Conservation (phyloP, 1,284 basidiomycete genomes). For the Uromyces viciae-fabae region DNA sequence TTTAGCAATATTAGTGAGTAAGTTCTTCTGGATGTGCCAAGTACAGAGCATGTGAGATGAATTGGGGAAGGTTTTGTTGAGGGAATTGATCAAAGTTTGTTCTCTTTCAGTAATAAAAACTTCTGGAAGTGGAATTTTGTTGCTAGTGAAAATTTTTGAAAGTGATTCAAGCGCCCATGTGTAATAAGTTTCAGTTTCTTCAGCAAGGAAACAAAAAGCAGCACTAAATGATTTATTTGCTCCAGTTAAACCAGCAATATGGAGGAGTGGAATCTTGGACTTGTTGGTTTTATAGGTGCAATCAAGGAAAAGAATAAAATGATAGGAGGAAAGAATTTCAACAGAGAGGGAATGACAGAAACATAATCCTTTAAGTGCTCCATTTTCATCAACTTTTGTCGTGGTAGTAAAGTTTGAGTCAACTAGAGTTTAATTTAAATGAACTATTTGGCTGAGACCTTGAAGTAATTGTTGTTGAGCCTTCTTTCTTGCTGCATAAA, state of each 20-base stretch:
- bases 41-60: not conserved
- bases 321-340: not conserved
- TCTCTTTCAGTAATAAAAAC: not conserved
- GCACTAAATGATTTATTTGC: not conserved
- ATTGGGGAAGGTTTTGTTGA: not conserved
- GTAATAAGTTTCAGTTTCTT: not conserved
- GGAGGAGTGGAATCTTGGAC: not conserved
- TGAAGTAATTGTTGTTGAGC: not conserved
- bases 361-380: not conserved
- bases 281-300: conserved; percentile 13
- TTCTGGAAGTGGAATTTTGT: not conserved
- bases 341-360: not conserved
- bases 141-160: not conserved
- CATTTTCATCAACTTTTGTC: not conserved
- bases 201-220: not conserved
- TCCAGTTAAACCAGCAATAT: not conserved
- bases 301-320: not conserved
- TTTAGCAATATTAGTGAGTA: not conserved
- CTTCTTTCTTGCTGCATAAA: not conserved
- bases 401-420: not conserved
- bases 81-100: not conserved
- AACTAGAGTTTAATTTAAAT: not conserved
- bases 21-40: not conserved
- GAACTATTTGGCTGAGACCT: not conserved
- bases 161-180: not conserved